Evolutionary conservation across 78 protist genomes (phyloP), one percentile per base, ranked within the genome.

Genomic region (Fonticula alba): DNA sequence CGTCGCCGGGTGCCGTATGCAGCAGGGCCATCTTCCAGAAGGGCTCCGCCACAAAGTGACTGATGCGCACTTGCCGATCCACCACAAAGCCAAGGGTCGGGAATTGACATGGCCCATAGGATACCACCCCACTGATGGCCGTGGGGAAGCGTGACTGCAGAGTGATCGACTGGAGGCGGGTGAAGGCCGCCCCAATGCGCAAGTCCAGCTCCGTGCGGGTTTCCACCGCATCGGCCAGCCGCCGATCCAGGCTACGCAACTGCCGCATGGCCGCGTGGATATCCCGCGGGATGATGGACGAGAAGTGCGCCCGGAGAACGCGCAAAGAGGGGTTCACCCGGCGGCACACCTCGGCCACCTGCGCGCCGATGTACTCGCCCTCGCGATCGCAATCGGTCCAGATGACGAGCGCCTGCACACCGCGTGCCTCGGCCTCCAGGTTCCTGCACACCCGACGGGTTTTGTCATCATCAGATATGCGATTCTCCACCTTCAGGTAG

Each of bases 351-450:
- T 67, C 81, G 31, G 85, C 47, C 17, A 94, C 93, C 57, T 94
- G 97, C 56, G 71, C 83, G 3, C 83, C 83, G n/a, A 94, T 94
- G 61, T 85, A 84, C 63, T 94, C 98, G 19, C 98, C 98, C 65
- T 89, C 92, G 6, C 95, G 80, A 56, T 94, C 98, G 60, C 97
- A 87, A 54, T 94, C 98, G n/a, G 88, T 80, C 92, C 94, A 91
- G 19, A 87, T 63, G 24, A 88, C 58, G n/a, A 94, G 79, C 71
- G 68, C 29, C 29, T 64, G 57, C 14, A 60, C 60, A 22, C n/a
- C 20, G 40, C 59, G 40, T 3, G 76, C 71, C 20, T 79, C 80
- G 13, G 29, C 3, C 20, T 54, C 20, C 58, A 83, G 46, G 11
- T 32, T 66, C n/a, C n/a, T 53, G n/a, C 47, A 9, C 20, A 75